Evolutionary conservation across 83 land plant species (phyloP).

Genomic region (Picea mariana): DNA sequence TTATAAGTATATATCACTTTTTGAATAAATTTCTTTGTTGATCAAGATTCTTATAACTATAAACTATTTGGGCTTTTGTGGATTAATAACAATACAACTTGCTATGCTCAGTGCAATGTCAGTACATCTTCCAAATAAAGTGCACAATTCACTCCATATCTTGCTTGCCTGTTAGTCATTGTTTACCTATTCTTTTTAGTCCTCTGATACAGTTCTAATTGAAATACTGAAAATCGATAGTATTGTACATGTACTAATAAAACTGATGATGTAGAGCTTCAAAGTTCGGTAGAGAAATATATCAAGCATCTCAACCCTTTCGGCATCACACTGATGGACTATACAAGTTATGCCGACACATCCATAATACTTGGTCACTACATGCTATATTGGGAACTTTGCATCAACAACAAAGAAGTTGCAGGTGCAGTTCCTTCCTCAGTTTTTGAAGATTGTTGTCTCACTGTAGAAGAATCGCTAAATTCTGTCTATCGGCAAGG

Average conservation of each 20-base stretch:
- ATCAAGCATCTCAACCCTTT: slow-evolving; percentile 34
- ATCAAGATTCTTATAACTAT: no score
- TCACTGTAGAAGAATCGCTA: slow-evolving; percentile 63
- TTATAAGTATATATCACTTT: no score
- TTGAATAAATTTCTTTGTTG: no score
- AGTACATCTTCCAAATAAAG: no score
- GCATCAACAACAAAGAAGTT: not conserved
- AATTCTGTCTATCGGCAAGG: slow-evolving; percentile 68
- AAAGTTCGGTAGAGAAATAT: slow-evolving; percentile 55
- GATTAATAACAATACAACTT: no score
- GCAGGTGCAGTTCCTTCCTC: slow-evolving; percentile 33
- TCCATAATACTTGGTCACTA: slow-evolving; percentile 71
- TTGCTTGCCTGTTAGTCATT: no score
- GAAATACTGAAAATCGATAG: no score
- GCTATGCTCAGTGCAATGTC: no score
- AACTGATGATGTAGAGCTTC: slow-evolving; percentile 80
- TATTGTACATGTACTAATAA: slow-evolving; percentile 65
- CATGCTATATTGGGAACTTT: slow-evolving; percentile 81
- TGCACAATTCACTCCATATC: no score
- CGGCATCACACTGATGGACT: slow-evolving; percentile 52
- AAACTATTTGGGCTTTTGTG: no score
- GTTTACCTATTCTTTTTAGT: no score
- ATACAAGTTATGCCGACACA: slow-evolving; percentile 70
- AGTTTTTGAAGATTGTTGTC: slow-evolving; percentile 72
- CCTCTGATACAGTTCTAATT: no score